These are phyloP conservation scores for Coemansia sp. DNA, from an alignment of 192 early-diverging fungal genomes.

Conservation along the genomic window DNA sequence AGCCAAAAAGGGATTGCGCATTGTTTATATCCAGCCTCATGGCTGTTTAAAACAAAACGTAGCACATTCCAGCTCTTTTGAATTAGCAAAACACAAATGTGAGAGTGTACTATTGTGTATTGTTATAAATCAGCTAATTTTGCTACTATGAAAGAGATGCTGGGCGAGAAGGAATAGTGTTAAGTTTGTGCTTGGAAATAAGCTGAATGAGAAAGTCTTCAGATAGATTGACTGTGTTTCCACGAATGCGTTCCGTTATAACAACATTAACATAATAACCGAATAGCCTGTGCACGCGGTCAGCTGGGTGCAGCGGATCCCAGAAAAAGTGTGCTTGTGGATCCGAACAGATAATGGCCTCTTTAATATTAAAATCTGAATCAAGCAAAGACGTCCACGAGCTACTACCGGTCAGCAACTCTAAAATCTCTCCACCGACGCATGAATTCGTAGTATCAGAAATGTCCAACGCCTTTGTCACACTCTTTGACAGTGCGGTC, in stretches of 20 bases:
- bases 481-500: not conserved
- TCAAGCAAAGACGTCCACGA: not conserved
- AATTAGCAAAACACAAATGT: too few relatives aligned
- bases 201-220: not conserved
- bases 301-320: conserved; percentile 32
- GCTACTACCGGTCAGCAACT: conserved; percentile 1
- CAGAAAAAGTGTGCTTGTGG: conserved; percentile 18
- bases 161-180: not conserved
- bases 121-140: too few relatives aligned
- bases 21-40: too few relatives aligned
- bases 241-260: not conserved
- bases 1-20: not conserved
- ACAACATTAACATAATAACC: conserved; percentile 22
- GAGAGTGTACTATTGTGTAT: too few relatives aligned
- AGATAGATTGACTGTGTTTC: not conserved
- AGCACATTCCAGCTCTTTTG: too few relatives aligned
- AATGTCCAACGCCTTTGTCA: conserved; percentile 6
- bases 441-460: conserved; percentile 15
- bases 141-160: not conserved
- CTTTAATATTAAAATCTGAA: not conserved
- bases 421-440: conserved; percentile 14
- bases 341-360: conserved; percentile 8
- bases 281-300: conserved; percentile 26
- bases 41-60: too few relatives aligned
- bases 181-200: not conserved